Evolutionary conservation across 176 grass and related monocot species (phyloP).

Genomic region (Sorghum bicolor): DNA sequence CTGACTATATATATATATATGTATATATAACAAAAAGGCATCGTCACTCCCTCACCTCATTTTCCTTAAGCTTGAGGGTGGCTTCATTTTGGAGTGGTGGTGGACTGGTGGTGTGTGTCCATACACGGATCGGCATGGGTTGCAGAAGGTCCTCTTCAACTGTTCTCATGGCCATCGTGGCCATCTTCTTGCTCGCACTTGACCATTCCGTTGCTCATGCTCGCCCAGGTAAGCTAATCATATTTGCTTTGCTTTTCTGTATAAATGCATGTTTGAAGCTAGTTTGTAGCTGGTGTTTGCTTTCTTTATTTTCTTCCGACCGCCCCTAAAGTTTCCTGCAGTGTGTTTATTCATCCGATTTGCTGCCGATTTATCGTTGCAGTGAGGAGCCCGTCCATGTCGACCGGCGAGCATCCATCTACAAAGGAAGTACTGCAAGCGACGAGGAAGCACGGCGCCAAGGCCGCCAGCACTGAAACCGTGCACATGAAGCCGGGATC

Average conservation of each 20-base stretch:
- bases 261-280: not conserved
- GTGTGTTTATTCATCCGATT: not conserved
- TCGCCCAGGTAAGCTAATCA: conserved; percentile 13
- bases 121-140: conserved; percentile 19
- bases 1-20: no score
- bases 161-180: conserved; percentile 3
- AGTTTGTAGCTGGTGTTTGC: not conserved
- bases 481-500: conserved; percentile 3
- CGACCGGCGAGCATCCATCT: not conserved
- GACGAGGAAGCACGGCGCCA: not conserved
- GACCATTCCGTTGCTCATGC: conserved; percentile 18
- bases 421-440: not conserved
- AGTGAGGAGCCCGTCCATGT: conserved; percentile 21
- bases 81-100: not conserved
- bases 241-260: not conserved
- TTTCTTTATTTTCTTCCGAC: not conserved
- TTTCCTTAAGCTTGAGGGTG: not conserved
- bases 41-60: not conserved
- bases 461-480: not conserved
- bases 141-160: not conserved
- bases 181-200: conserved; percentile 25
- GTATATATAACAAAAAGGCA: not conserved
- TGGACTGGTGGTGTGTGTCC: not conserved
- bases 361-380: not conserved
- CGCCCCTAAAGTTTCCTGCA: not conserved